These are phyloP conservation scores for Chalciporus piperatus DNA, from an alignment of 768 basidiomycete genomes.

Conservation along the genomic window DNA sequence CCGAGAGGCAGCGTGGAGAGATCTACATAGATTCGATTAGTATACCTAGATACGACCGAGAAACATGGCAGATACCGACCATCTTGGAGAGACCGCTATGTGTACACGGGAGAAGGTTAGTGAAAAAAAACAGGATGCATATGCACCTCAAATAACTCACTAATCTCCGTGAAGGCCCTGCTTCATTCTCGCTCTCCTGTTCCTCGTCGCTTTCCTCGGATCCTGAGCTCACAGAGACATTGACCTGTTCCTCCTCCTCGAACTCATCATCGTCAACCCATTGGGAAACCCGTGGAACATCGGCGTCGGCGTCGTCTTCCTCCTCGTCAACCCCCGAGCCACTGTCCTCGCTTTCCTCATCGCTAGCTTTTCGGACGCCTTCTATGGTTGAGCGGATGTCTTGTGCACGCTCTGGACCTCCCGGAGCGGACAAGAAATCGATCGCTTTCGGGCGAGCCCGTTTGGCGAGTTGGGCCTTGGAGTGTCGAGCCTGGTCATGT, in stretches of 20 bases:
- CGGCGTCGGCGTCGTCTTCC: not conserved
- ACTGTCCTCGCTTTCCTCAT: slow-evolving; percentile 29
- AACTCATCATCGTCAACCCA: slow-evolving; percentile 55
- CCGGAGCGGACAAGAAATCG: slow-evolving; percentile 16
- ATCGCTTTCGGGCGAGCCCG: slow-evolving; percentile 16
- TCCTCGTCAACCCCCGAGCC: slow-evolving; percentile 26
- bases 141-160: slow-evolving; percentile 4
- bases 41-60: not conserved
- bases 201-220: slow-evolving; percentile 14
- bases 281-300: slow-evolving; percentile 57
- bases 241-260: slow-evolving; percentile 17
- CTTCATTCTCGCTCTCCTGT: not conserved
- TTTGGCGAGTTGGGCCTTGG: slow-evolving; percentile 6
- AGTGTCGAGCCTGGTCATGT: not conserved
- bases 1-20: slow-evolving; percentile 62
- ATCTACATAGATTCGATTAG: slow-evolving; percentile 36
- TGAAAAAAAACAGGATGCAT: not conserved
- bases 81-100: slow-evolving; percentile 29
- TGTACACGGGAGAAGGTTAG: not conserved
- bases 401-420: not conserved
- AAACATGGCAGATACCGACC: slow-evolving; percentile 12
- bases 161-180: slow-evolving; percentile 13
- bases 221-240: slow-evolving; percentile 3
- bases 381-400: not conserved
- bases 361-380: not conserved